These are phyloP conservation scores for Candida ascalaphidarum DNA, from an alignment of 805 yeast genomes.

Conservation along the genomic window DNA sequence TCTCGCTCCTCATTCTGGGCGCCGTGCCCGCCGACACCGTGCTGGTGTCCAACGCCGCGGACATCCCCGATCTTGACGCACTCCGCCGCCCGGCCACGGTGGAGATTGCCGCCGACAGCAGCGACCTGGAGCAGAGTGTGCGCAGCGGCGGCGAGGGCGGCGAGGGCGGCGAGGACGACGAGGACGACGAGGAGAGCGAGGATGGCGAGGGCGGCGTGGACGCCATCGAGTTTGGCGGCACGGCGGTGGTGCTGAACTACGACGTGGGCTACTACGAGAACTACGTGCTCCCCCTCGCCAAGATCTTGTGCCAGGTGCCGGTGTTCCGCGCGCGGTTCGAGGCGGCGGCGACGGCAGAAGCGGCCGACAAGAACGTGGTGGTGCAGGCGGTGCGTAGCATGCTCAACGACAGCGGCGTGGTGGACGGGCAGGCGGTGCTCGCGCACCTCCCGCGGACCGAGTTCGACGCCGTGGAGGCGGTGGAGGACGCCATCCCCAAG, in stretches of 20 bases:
- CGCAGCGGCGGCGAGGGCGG: no score
- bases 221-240: no score
- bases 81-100: slow-evolving; percentile 1
- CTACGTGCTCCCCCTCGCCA: slow-evolving; percentile 33
- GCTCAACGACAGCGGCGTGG: no score
- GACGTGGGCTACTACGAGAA: slow-evolving; percentile 24
- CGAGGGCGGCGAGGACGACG: neutral
- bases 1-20: slow-evolving; percentile 27
- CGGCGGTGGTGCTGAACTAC: slow-evolving; percentile 27
- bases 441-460: no score
- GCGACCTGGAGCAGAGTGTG: neutral
- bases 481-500: slow-evolving; percentile 9
- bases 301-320: slow-evolving; percentile 29
- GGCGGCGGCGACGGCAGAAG: no score
- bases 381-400: no score
- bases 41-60: slow-evolving; percentile 17
- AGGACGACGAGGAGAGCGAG: neutral
- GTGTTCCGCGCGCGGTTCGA: no score
- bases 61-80: slow-evolving; percentile 23
- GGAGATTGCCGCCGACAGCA: neutral
- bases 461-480: no score
- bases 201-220: slow-evolving; percentile 1
- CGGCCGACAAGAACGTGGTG: no score
- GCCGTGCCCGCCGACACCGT: slow-evolving; percentile 10
- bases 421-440: no score